Evolutionary conservation across 108 stramenopile species (phyloP), one percentile per base, ranked within the genome.

Genomic region (Fragilariopsis cylindrus): DNA sequence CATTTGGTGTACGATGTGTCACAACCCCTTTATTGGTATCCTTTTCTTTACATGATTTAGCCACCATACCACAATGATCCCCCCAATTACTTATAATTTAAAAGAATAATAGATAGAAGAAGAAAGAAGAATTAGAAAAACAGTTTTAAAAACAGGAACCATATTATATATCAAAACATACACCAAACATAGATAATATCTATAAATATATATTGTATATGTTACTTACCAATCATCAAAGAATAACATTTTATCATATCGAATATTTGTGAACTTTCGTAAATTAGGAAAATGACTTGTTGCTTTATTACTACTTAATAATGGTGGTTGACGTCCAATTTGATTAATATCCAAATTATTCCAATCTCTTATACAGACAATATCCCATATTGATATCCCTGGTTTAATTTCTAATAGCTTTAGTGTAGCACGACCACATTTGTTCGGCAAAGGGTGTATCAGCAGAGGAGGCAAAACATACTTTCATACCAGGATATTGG

Each of bases 191-290:
- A 60, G 7, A 49, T 41, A 47, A 15, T 55, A 63, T 12, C 1
- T 67, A 47, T 49, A 40, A 7, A 30, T 30, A 30, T 30, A 1
- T 30, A 30, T 30, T 30, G 2, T 30, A 30, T 30, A 30, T 4
- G 4, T 5, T 68, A 16, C 18, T 56, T 57, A 75, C 74, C 93
- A 96, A 80, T 97, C 97, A 73, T 98, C 97, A 84, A 97, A 98
- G 81, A 98, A 98, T 9, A 98, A 76, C 97, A 98, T 98, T 56
- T 87, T 74, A 72, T 93, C 84, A 77, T 96, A 98, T 41, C 82
- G 74, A 43, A 98, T 84, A 30, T 87, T 83, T n/a, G 95, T 95
- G 42, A 80, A 16, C 66, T 94, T 82, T 15, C 88, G 81, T 48
- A 98, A 64, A 41, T 76, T 58, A n/a, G 94, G 96, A 72, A 98